These are phyloP conservation scores for Fremontodendron californicum DNA, from an alignment of 345 rosid genomes.

Conservation along the genomic window DNA sequence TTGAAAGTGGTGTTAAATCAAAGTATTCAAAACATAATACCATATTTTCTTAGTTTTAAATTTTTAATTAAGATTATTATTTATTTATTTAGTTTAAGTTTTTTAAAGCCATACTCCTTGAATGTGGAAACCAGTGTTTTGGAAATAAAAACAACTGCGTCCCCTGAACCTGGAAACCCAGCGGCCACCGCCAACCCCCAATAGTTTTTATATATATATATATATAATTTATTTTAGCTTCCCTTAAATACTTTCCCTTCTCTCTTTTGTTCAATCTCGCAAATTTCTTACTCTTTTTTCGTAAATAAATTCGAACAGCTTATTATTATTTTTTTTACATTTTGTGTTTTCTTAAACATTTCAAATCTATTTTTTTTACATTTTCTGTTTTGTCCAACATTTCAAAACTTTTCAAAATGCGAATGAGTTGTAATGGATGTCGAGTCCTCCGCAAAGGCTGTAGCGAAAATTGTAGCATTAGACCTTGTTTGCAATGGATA, in stretches of 20 bases:
- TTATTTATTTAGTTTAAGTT: no score
- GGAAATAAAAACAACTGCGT: conserved; percentile 37
- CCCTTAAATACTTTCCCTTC: conserved; percentile 11
- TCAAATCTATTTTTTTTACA: not conserved
- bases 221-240: not conserved
- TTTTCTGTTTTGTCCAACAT: not conserved
- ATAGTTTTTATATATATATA: not conserved
- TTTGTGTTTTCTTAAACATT: not conserved
- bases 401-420: conserved; percentile 53
- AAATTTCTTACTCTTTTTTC: not conserved
- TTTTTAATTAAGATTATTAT: no score
- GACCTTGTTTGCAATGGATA: conserved; percentile 98
- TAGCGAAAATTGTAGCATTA: conserved; percentile 78
- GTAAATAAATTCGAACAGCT: not conserved
- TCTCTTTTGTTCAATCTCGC: conserved; percentile 7
- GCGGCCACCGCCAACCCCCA: conserved; percentile 27
- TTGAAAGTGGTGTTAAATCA: not conserved
- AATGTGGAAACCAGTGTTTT: conserved; percentile 38
- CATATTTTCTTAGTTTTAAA: no score
- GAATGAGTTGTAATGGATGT: conserved; percentile 98
- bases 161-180: conserved; percentile 34
- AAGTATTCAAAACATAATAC: not conserved
- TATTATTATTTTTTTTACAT: not conserved
- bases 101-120: conserved; percentile 10
- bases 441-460: conserved; percentile 97